Evolutionary conservation across 2,329 filamentous ascomycete species (phyloP).

Genomic region (Pleoardoris graminearum): DNA sequence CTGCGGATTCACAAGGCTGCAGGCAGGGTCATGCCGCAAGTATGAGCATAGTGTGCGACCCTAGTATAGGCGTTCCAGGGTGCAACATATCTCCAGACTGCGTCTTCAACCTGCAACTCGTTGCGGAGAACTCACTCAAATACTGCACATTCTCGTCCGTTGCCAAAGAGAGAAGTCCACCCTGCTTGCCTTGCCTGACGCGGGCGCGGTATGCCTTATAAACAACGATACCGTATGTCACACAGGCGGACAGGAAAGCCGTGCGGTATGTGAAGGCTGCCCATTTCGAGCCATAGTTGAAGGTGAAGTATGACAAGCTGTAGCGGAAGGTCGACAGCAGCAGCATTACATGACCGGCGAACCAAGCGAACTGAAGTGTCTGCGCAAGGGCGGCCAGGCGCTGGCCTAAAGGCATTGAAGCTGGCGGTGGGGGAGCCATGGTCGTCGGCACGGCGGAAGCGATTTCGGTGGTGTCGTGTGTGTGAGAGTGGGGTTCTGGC

Average conservation of each 20-base stretch:
- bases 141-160: conserved; percentile 98
- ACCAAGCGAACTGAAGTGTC: conserved; percentile 84
- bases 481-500: conserved; percentile 22
- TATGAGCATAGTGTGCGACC: not conserved
- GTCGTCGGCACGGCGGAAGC: conserved; percentile 14
- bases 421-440: conserved; percentile 76
- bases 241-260: conserved; percentile 85
- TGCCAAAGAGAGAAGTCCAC: conserved; percentile 67
- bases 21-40: not conserved
- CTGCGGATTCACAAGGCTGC: not conserved
- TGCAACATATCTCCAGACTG: too few relatives aligned
- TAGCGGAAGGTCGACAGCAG: conserved; percentile 85
- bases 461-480: conserved; percentile 26
- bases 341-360: conserved; percentile 77
- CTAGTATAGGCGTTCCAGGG: conserved; percentile 8
- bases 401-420: conserved; percentile 71
- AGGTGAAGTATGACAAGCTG: conserved; percentile 78
- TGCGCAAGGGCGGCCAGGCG: conserved; percentile 77
- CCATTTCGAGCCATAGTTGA: conserved; percentile 80
- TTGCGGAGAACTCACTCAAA: conserved; percentile 66
- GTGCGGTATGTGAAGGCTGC: conserved; percentile 86
- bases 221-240: conserved; percentile 96
- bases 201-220: conserved; percentile 95
- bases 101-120: not conserved
- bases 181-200: conserved; percentile 70